These are phyloP conservation scores for Mortierella sp. DNA, from an alignment of 371 early-diverging fungal species.

Conservation along the genomic window DNA sequence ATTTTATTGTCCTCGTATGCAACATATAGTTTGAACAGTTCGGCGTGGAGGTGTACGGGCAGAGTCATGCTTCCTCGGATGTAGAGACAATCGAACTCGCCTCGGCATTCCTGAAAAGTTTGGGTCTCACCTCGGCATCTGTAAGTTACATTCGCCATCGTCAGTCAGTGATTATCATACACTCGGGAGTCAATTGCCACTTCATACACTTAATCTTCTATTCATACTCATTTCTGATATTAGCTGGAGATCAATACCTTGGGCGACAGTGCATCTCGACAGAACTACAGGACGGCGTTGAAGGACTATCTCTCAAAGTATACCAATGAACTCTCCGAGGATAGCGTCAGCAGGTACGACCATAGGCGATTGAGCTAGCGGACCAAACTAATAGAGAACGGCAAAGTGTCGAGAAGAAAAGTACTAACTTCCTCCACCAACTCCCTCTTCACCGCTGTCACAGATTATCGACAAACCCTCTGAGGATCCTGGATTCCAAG, in stretches of 20 bases:
- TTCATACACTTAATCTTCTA: neutral
- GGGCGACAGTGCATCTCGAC: slow-evolving; percentile 64
- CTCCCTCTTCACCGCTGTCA: neutral
- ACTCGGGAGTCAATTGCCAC: neutral
- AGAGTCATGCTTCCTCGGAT: slow-evolving; percentile 63
- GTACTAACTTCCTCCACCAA: neutral
- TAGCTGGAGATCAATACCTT: slow-evolving; percentile 68
- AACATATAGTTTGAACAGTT: slow-evolving; percentile 73
- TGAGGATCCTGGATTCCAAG: slow-evolving; percentile 75
- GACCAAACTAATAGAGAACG: neutral
- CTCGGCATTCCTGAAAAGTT: slow-evolving; percentile 57
- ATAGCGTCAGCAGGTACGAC: slow-evolving; percentile 60
- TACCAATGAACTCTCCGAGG: slow-evolving; percentile 57
- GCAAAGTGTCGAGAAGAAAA: no score
- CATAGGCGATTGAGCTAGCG: neutral
- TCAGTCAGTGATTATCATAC: neutral
- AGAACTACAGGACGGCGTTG: slow-evolving; percentile 58
- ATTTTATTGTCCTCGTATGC: neutral
- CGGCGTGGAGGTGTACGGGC: slow-evolving; percentile 69
- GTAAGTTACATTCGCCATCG: slow-evolving; percentile 10
- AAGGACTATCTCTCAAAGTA: slow-evolving; percentile 58
- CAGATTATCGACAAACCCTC: slow-evolving; percentile 66
- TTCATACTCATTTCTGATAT: neutral
- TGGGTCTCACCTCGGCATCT: slow-evolving; percentile 43
- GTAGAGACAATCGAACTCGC: slow-evolving; percentile 70